Conservation (phyloP, 2,329 filamentous ascomycete genomes). For the Aspergillus sp. region DNA sequence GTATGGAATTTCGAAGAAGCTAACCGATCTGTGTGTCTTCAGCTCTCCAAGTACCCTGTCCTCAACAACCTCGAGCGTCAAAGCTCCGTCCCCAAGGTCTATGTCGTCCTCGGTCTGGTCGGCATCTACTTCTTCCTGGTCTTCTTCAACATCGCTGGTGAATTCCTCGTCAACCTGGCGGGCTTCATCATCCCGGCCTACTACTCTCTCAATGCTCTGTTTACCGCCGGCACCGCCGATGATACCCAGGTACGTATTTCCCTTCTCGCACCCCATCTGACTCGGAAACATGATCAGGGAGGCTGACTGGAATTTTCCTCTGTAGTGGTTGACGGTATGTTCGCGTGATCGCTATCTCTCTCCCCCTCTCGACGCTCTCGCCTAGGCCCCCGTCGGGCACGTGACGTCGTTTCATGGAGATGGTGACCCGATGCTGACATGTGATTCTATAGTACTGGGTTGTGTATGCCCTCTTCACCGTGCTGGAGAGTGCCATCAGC, state of each 20-base stretch:
- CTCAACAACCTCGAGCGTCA: constrained; percentile 69
- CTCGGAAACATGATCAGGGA: not conserved
- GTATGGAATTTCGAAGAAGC: constrained; percentile 1
- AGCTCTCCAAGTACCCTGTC: constrained; percentile 66
- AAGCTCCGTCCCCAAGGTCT: constrained; percentile 67
- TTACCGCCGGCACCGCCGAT: constrained; percentile 59
- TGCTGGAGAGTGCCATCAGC: constrained; percentile 65
- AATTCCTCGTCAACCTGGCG: constrained; percentile 67
- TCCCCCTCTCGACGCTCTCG: constrained; percentile 1
- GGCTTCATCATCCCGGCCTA: constrained; percentile 66
- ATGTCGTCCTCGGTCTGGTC: constrained; percentile 62
- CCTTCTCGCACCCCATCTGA: not conserved
- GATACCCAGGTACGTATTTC: constrained; percentile 59
- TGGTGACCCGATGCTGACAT: constrained; percentile 12
- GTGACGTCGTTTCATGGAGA: constrained; percentile 20
- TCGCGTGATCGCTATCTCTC: constrained; percentile 16
- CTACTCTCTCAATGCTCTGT: constrained; percentile 65
- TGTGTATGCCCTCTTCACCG: constrained; percentile 64
- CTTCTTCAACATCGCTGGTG: constrained; percentile 70
- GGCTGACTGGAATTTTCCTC: constrained; percentile 9
- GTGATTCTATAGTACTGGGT: constrained; percentile 61
- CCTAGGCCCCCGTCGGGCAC: constrained; percentile 17
- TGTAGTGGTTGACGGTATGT: constrained; percentile 61
- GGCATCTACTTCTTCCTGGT: constrained; percentile 69
- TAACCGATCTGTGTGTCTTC: constrained; percentile 16